phyloP scores from a whole-genome alignment of 2,329 filamentous ascomycete species.

The Ceratocystis smalleyi region DNA sequence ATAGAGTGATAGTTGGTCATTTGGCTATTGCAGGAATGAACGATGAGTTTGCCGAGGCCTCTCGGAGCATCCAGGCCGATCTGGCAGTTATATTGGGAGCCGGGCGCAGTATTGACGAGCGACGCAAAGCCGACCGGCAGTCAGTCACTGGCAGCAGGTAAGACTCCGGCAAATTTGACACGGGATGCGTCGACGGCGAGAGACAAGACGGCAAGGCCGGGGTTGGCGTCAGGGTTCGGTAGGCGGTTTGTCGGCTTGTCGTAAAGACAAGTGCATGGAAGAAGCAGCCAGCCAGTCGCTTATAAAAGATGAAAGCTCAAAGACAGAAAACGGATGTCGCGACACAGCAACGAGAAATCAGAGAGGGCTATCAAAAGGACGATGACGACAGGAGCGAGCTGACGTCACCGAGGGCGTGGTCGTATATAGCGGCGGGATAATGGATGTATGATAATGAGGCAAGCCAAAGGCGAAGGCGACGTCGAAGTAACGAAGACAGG shows the following conservation, averaged over 20 bases:
- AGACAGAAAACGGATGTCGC: neutral
- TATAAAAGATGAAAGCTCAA: neutral
- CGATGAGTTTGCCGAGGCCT: neutral
- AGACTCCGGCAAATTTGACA: neutral
- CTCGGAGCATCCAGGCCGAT: neutral
- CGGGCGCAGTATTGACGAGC: neutral
- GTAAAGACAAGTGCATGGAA: neutral
- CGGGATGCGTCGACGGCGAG: neutral
- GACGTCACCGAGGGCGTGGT: neutral
- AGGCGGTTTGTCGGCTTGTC: neutral
- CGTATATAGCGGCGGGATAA: neutral
- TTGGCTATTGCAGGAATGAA: constrained; percentile 18
- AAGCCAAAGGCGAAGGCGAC: neutral
- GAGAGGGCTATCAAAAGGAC: neutral
- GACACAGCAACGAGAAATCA: neutral
- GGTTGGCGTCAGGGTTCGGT: neutral
- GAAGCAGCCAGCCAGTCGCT: neutral
- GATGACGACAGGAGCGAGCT: neutral
- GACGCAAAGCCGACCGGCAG: neutral
- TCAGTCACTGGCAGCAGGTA: neutral
- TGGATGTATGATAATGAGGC: neutral
- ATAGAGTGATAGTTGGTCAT: constrained; percentile 43
- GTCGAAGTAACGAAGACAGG: neutral
- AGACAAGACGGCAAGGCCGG: neutral
- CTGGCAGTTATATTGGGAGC: neutral